Evolutionary conservation across 805 yeast genomes (phyloP), one percentile per base, ranked within the genome.

Genomic region (Metschnikowia chrysomelidarum): DNA sequence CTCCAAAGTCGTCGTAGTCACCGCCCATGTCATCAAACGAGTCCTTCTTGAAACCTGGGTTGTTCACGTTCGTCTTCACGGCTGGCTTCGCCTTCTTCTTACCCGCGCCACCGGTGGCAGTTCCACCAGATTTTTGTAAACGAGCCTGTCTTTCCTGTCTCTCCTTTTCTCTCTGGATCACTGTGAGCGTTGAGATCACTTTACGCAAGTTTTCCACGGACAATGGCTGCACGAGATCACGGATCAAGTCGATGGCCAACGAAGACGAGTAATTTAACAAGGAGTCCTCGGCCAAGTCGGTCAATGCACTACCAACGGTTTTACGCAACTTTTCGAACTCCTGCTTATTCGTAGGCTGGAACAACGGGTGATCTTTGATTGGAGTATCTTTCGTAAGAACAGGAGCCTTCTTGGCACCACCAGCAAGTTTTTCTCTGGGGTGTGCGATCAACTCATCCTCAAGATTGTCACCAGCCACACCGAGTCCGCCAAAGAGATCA

Each of bases 101-200:
- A 64, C 95, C 95, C 24, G 94, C 93, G 58, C 96, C 96, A 52
- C 94, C 94, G 16, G 87, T 76, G 24, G 91, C 78, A 18, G 94
- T 84, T 46, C 91, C 93, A 44, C 93, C 91, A 36, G 86, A 73
- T 58, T 80, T 82, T 50, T 83, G 76, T 53, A 85, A 67, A 60
- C 96, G 80, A 17, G 85, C 87, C 53, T 78, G 85, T 71, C 97
- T 86, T 67, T 91, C 98, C 36, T 82, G 83, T 57, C 81, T 82
- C 61, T 82, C 87, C 67, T 91, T 91, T 38, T 88, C 95, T 53
- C 83, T 88, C 44, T 83, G 69, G 37, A 82, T 60, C 4, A 89
- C 91, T 49, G 78, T 85, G 55, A 91, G 69, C 0, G 97, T 89
- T 24, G 94, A 82, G 27, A 83, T 72, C 34, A 87, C 87, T 62